Evolutionary conservation across 1,284 basidiomycete genomes (phyloP), one percentile per base, ranked within the genome.

Genomic region (Fomitopsis pinicola): DNA sequence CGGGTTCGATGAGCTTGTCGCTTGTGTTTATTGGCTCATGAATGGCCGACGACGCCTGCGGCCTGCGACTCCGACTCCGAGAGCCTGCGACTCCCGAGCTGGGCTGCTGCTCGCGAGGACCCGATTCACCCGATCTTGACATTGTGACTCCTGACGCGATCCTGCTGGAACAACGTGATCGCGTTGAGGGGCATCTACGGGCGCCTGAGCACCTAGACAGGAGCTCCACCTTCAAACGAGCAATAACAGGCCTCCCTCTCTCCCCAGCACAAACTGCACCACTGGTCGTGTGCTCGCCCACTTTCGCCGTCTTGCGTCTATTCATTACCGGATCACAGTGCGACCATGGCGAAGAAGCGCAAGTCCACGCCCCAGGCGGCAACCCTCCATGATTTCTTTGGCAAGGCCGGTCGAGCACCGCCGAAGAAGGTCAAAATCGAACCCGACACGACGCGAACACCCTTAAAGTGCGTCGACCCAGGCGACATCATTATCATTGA

Each of bases 401-500:
- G 71, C n/a, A 67, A 71, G 26, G 17, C 56, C 22, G 42, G 62
- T n/a, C 54, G 45, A 7, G 42, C 61, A 35, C 56, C 65, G 22
- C 38, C 61, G 52, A 73, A 70, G 59, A 70, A 68, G 42, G 42
- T 64, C 40, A 63, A 54, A 62, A 42, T 63, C 61, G 46, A 44
- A 61, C 38, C 28, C 42, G 36, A 35, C 3, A 64, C 63, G 63
- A 14, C 38, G 66, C n/a, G 57, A 45, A 19, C 15, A 15, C 4
- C 17, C 73, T 75, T 59, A 67, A 68, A 46, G 45, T 59, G 48
- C 14, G 62, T 64, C 8, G 64, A 64, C 19, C 69, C 71, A 17
- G 71, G 68, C 59, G 79, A 85, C 42, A 70, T 84, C 60, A 84
- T 88, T 55, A 72, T 86, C 64, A 82, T 88, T 60, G 84, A 87